phyloP scores from a whole-genome alignment of 495 filamentous ascomycete species.

The Aspergillus affinis region DNA sequence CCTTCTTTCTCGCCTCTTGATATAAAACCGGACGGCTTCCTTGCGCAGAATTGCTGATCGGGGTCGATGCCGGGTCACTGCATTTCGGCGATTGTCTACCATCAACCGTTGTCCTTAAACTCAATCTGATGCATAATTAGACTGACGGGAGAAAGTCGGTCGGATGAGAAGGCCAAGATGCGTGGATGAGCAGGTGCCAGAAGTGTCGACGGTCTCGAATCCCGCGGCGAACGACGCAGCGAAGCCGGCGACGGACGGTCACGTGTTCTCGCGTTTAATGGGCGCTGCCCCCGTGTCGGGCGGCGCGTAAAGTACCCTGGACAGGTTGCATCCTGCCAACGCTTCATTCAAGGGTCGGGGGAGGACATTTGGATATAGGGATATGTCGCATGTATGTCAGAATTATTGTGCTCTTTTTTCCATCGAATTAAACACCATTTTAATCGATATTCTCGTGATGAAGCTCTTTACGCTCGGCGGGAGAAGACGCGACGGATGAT shows the following conservation, averaged over 20 bases:
- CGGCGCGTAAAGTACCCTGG: conserved; percentile 19
- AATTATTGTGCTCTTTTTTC: not conserved
- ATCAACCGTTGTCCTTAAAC: not conserved
- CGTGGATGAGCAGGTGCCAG: not conserved
- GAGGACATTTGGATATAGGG: not conserved
- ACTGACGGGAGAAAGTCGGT: not conserved
- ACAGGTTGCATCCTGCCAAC: not conserved
- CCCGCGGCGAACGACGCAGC: conserved; percentile 1
- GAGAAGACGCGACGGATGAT: conserved; percentile 33
- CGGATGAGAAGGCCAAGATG: not conserved
- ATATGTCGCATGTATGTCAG: conserved; percentile 9
- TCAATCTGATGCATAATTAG: not conserved
- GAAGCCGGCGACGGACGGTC: conserved; percentile 5
- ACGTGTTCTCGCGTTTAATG: conserved; percentile 31
- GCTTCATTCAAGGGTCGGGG: conserved; percentile 1
- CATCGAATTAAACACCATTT: not conserved
- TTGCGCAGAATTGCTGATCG: not conserved
- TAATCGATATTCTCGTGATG: not conserved
- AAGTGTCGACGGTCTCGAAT: not conserved
- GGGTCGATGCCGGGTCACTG: not conserved
- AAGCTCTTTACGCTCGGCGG: conserved; percentile 5
- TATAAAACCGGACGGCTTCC: not conserved
- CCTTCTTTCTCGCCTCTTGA: not conserved
- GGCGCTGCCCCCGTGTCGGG: conserved; percentile 15
- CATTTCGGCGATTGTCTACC: not conserved